A percentile compares a stretch with the other conserved stretches of the same genome.
phyloP scores from a whole-genome alignment of 2,329 filamentous ascomycete genomes.

The Colletotrichum lindemuthianum region DNA sequence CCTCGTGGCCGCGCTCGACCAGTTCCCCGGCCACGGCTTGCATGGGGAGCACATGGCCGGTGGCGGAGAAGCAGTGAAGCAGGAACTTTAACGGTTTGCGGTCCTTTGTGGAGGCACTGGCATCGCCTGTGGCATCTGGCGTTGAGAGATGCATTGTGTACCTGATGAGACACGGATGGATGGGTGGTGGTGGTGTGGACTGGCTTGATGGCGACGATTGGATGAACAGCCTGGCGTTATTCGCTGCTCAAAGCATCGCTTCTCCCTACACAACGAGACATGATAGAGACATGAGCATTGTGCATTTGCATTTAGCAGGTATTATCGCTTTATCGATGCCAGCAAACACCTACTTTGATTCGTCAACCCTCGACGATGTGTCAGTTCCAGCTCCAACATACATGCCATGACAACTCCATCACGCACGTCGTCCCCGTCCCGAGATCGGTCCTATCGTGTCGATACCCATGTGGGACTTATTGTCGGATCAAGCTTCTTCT shows the following conservation, averaged over 20 bases:
- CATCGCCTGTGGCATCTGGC: not conserved
- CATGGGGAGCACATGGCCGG: slow-evolving; percentile 52
- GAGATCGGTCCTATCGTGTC: not conserved
- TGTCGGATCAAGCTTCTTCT: too few relatives aligned
- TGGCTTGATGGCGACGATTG: slow-evolving; percentile 8
- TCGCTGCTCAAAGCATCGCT: not conserved
- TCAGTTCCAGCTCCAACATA: not conserved
- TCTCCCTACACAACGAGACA: not conserved
- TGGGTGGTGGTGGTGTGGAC: not conserved
- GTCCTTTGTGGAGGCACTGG: not conserved
- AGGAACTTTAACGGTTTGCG: slow-evolving; percentile 45
- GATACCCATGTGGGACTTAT: too few relatives aligned
- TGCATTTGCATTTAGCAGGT: slow-evolving; percentile 12
- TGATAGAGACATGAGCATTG: not conserved
- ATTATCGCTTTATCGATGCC: slow-evolving; percentile 26
- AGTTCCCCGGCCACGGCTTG: slow-evolving; percentile 51
- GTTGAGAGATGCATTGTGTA: slow-evolving; percentile 23
- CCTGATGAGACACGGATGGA: not conserved
- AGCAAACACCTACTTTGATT: slow-evolving; percentile 32
- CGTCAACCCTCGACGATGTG: not conserved
- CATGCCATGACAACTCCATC: not conserved
- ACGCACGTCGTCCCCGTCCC: not conserved
- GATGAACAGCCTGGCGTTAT: slow-evolving; percentile 22
- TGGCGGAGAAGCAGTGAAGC: slow-evolving; percentile 51
- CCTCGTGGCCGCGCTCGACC: slow-evolving; percentile 48